Evolutionary conservation across 805 yeast genomes (phyloP).

Genomic region (Metschnikowia cubensis): DNA sequence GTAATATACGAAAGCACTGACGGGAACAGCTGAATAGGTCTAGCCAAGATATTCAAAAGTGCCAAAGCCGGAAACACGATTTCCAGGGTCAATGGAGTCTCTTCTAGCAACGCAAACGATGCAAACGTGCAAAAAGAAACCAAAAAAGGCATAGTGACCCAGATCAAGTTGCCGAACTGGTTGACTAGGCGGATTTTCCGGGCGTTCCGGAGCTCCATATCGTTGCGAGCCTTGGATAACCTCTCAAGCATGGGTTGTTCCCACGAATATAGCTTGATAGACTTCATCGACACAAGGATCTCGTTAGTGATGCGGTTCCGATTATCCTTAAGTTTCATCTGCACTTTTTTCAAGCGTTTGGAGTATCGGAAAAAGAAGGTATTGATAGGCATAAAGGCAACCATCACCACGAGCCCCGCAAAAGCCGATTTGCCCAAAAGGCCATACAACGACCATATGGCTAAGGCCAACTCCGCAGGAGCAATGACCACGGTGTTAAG

Average conservation of each 20-base stretch:
- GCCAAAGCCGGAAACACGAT: constrained; percentile 67
- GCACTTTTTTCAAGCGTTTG: constrained; percentile 11
- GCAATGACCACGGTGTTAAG: constrained; percentile 16
- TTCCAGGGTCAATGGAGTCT: constrained; percentile 57
- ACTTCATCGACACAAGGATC: constrained; percentile 22
- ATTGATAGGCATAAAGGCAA: constrained; percentile 19
- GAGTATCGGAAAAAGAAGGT: constrained; percentile 17
- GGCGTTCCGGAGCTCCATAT: constrained; percentile 19
- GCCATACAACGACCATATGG: constrained; percentile 21
- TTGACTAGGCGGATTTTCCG: constrained; percentile 22
- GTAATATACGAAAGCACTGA: constrained; percentile 50
- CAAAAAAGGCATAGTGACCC: constrained; percentile 62
- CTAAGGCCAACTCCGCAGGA: constrained; percentile 17
- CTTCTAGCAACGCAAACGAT: constrained; percentile 43
- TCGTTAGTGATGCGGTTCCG: constrained; percentile 23
- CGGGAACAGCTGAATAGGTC: constrained; percentile 59
- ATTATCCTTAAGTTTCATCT: constrained; percentile 20
- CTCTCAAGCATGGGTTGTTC: constrained; percentile 23
- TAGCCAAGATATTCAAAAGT: constrained; percentile 53
- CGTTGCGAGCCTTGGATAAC: constrained; percentile 20
- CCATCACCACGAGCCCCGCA: constrained; percentile 18
- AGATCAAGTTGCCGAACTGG: constrained; percentile 49
- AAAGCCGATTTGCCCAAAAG: constrained; percentile 23
- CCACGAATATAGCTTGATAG: constrained; percentile 27
- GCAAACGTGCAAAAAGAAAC: constrained; percentile 62